Evolutionary conservation across 2,329 filamentous ascomycete genomes (phyloP).

Genomic region (Hawksworthiomyces lignivorus): DNA sequence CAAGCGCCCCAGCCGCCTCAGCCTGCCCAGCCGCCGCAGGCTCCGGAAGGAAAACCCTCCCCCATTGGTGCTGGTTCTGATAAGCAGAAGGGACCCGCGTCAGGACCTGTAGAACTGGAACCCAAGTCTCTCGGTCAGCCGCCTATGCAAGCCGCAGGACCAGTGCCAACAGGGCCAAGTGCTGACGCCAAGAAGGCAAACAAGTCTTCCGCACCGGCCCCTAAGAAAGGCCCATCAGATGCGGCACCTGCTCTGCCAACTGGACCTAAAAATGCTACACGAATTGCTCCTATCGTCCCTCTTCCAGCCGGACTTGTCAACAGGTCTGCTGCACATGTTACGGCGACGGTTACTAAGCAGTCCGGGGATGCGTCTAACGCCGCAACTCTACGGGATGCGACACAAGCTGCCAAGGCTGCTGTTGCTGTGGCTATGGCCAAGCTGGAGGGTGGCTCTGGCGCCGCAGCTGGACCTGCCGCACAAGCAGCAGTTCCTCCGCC

Average conservation of each 20-base stretch:
- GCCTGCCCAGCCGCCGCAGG: conserved; percentile 15
- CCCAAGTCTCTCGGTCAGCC: conserved; percentile 43
- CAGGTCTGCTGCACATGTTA: conserved; percentile 20
- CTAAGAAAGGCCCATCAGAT: background rate
- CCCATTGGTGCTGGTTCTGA: conserved; percentile 45
- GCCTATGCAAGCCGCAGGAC: conserved; percentile 29
- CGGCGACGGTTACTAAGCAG: conserved; percentile 31
- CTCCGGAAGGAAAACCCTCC: conserved; percentile 38
- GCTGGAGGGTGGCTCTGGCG: conserved; percentile 36
- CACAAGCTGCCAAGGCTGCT: conserved; percentile 65
- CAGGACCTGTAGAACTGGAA: conserved; percentile 41
- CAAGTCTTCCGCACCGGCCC: background rate
- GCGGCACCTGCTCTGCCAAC: conserved; percentile 26
- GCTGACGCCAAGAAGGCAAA: background rate
- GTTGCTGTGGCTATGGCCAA: conserved; percentile 77
- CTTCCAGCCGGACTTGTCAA: conserved; percentile 40
- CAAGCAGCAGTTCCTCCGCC: conserved; percentile 3
- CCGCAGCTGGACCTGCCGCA: conserved; percentile 12
- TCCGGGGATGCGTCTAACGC: conserved; percentile 28
- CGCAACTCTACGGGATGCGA: conserved; percentile 54
- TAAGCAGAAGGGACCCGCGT: conserved; percentile 33
- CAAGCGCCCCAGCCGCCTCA: conserved; percentile 20
- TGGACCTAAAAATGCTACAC: conserved; percentile 39
- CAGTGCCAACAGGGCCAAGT: conserved; percentile 33
- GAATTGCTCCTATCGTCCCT: conserved; percentile 60